phyloP scores from a whole-genome alignment of 768 basidiomycete genomes.

The Lentinula guzmanii region DNA sequence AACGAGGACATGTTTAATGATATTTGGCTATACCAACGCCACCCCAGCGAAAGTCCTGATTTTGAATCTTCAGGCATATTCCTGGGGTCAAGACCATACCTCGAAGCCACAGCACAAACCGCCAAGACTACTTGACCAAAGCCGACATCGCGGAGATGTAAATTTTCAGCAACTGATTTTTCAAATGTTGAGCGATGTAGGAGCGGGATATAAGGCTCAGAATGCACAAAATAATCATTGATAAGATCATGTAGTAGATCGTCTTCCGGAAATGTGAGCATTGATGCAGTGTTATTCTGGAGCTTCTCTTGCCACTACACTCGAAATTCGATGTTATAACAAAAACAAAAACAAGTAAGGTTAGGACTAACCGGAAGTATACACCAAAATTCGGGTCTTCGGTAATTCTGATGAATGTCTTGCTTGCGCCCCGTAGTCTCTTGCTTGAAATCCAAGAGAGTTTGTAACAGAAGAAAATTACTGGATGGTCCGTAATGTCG shows the following conservation, averaged over 20 bases:
- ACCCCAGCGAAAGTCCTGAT: neutral
- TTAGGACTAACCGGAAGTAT: neutral
- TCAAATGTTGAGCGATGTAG: constrained; percentile 75
- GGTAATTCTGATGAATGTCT: neutral
- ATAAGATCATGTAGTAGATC: constrained; percentile 53
- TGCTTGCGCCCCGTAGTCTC: neutral
- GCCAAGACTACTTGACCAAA: constrained; percentile 47
- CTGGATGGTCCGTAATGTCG: neutral
- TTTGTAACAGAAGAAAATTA: neutral
- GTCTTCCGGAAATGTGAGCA: constrained; percentile 37
- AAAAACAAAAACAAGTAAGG: neutral
- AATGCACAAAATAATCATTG: constrained; percentile 54
- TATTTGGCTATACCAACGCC: neutral
- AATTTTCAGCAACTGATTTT: constrained; percentile 35
- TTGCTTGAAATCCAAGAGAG: neutral
- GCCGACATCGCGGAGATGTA: constrained; percentile 41
- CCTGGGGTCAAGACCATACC: constrained; percentile 54
- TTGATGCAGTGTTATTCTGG: neutral
- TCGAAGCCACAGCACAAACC: constrained; percentile 54
- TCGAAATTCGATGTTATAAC: neutral
- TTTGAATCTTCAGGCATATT: constrained; percentile 45
- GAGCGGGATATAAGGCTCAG: constrained; percentile 55
- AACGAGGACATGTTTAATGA: neutral
- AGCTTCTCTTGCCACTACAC: neutral
- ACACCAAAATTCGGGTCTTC: neutral